Conservation (phyloP, 1,139 yeast species). For the Blastobotrys malaysiensis region DNA sequence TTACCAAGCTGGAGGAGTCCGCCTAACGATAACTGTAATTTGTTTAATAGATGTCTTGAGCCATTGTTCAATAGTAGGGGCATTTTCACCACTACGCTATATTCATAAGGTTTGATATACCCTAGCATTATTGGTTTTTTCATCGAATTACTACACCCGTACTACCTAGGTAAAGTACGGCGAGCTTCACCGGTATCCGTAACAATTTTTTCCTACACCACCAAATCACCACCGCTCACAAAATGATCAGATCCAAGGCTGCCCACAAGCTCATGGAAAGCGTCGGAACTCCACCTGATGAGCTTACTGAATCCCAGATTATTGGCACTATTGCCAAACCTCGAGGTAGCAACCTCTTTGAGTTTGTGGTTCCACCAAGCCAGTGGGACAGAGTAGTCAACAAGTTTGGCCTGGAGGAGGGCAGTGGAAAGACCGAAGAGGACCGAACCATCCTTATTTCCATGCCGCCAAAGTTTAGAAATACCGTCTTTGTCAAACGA, state of each 20-base stretch:
- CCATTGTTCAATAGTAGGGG: no score
- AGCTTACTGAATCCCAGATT: conserved; percentile 27
- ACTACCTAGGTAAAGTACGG: no score
- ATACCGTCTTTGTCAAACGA: conserved; percentile 35
- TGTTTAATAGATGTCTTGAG: conserved; percentile 1
- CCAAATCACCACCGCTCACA: background rate
- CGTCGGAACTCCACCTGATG: conserved; percentile 31
- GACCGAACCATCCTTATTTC: conserved; percentile 25
- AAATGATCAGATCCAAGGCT: conserved; percentile 24
- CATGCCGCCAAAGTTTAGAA: conserved; percentile 36
- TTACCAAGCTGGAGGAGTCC: conserved; percentile 11
- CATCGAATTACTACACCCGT: no score
- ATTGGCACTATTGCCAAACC: conserved; percentile 30
- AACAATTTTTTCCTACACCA: background rate
- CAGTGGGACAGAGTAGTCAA: conserved; percentile 16
- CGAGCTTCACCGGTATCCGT: no score
- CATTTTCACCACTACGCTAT: no score
- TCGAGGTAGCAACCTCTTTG: conserved; percentile 33
- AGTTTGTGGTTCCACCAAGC: conserved; percentile 27
- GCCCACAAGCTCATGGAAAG: conserved; percentile 22
- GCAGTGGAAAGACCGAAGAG: conserved; percentile 10
- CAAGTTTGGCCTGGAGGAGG: conserved; percentile 3
- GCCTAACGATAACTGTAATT: background rate
- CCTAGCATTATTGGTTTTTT: no score
- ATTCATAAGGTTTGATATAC: no score